Base-by-base conservation (phyloP, 495 filamentous ascomycete species). In the Aspergillus nidulans region DNA sequence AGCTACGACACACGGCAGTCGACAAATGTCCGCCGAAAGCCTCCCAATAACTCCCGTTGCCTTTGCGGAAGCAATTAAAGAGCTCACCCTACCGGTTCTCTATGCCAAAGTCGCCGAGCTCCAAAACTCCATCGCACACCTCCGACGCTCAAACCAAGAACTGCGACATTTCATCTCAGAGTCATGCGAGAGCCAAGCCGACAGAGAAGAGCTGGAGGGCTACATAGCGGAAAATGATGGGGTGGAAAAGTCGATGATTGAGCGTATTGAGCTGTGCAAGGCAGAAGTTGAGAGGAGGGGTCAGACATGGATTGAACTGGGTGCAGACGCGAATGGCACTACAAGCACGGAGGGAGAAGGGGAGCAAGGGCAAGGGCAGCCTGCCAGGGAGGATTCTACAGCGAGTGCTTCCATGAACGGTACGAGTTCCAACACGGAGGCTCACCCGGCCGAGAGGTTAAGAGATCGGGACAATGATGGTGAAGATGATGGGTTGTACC, bases 61-160 rank as follows among this genome's bases (percentile, higher is more conserved):
- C 45, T 78, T 84, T 76, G 83, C 88, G 57, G 75, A 77, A 65
- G 91, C 91, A 13, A 78, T 96, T 56, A 69, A 78, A 59, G 82
- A 85, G 58, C 85, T 96, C 23, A 80, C 88, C 34, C 71, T 92
- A 62, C 78, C 80, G 53, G 74, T 78, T 39, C 80, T 96, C 39
- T 86, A 91, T 74, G 72, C 82, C 69, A 96, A 96, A 77, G 84
- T 85, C 58, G 78, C 83, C 59, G 91, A 96, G 66, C 76, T 96
- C 38, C 84, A 81, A 65, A 95, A 95, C 77, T 85, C 80, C 49
- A 89, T 94, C 66, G 76, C 82, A 8, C 91, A 96, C 67, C 86
- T 96, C 19, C 77, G 84, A 52, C 82, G 84, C 70, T 91, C 87
- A 21, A 95, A 95, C 71, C 73, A 76, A 46, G 83, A 92, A 69